Percentiles rank a stretch among this genome's conserved stretches.
These are phyloP conservation scores for Aspergillus wentii DNA, from an alignment of 495 filamentous ascomycete genomes.

Conservation along the genomic window DNA sequence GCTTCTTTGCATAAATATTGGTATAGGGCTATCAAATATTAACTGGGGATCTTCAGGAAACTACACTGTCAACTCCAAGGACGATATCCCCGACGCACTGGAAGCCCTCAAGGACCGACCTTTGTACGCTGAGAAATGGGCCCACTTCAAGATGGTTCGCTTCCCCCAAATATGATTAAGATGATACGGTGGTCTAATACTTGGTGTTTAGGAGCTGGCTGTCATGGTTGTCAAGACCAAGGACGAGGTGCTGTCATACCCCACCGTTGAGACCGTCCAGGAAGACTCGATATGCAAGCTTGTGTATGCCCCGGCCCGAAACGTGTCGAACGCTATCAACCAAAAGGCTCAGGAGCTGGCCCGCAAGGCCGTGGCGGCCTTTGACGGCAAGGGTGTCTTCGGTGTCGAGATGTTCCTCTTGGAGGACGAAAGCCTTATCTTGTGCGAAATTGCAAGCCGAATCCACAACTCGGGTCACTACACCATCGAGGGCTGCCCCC, in stretches of 20 bases:
- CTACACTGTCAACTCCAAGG: slow-evolving; percentile 62
- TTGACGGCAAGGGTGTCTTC: slow-evolving; percentile 89
- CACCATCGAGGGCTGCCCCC: slow-evolving; percentile 87
- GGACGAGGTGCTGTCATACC: slow-evolving; percentile 72
- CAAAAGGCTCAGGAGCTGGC: slow-evolving; percentile 71
- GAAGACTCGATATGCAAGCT: slow-evolving; percentile 95
- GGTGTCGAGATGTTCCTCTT: slow-evolving; percentile 96
- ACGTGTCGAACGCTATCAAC: slow-evolving; percentile 55
- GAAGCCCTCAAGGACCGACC: slow-evolving; percentile 63
- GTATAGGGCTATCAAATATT: not conserved
- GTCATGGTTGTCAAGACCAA: slow-evolving; percentile 94
- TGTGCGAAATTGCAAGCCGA: slow-evolving; percentile 94
- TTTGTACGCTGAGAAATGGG: slow-evolving; percentile 91
- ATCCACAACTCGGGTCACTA: slow-evolving; percentile 97
- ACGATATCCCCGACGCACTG: slow-evolving; percentile 65
- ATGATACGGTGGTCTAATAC: too few relatives aligned
- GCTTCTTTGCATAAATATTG: not conserved
- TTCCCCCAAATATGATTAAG: too few relatives aligned
- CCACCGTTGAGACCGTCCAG: slow-evolving; percentile 89
- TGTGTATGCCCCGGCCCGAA: slow-evolving; percentile 79
- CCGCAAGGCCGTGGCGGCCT: slow-evolving; percentile 67
- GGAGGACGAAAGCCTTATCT: slow-evolving; percentile 64
- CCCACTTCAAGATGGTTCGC: slow-evolving; percentile 63
- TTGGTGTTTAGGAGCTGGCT: slow-evolving; percentile 62
- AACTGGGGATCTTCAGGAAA: slow-evolving; percentile 50